phyloP scores from a whole-genome alignment of 2,329 filamentous ascomycete species.

The Ceratocystis cacaofunesta region DNA sequence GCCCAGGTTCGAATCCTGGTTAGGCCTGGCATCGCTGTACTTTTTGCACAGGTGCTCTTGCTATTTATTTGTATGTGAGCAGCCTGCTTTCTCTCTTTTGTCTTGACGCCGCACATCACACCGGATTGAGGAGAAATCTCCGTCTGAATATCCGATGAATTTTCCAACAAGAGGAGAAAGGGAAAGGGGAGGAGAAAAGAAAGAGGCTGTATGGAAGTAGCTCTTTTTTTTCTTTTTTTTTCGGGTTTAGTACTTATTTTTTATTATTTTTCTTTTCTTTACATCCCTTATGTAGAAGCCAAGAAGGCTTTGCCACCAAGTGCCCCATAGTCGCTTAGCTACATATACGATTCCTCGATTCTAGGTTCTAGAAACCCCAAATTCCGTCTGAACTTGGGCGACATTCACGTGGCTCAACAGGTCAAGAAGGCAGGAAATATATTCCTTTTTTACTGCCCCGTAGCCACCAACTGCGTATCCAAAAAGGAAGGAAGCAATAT shows the following conservation, averaged over 20 bases:
- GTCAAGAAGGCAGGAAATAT: neutral
- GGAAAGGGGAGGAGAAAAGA: neutral
- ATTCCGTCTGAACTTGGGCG: neutral
- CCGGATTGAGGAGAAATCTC: neutral
- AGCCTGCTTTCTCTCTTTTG: neutral
- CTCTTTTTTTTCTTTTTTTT: neutral
- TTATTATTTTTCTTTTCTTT: neutral
- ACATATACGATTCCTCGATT: neutral
- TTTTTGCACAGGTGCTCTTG: neutral
- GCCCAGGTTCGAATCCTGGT: slow-evolving; percentile 16
- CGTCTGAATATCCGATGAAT: neutral
- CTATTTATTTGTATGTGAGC: neutral
- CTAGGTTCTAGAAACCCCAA: neutral
- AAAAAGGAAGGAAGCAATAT: neutral
- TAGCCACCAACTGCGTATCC: too few species aligned
- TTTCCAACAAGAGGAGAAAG: too few species aligned
- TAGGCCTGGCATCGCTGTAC: neutral
- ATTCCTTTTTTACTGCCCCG: neutral
- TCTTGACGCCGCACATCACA: neutral
- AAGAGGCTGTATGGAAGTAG: neutral
- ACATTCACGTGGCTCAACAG: slow-evolving; percentile 2
- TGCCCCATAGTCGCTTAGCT: neutral
- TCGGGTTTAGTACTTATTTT: neutral
- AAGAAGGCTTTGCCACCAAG: neutral
- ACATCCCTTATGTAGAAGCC: neutral